These are phyloP conservation scores for Tulasnella sp. DNA, from an alignment of 768 basidiomycete genomes.

Conservation along the genomic window DNA sequence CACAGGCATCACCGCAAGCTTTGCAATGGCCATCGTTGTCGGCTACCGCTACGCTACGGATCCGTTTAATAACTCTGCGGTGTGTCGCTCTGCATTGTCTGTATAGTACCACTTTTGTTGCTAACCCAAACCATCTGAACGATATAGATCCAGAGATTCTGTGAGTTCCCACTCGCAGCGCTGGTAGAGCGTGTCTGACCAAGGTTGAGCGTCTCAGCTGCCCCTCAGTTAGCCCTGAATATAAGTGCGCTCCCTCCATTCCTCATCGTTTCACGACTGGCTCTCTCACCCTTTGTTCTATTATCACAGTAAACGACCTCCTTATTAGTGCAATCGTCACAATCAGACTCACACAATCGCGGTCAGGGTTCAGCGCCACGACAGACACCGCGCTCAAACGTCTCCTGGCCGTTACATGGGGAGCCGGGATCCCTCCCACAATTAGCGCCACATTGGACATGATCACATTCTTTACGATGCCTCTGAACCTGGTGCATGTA, in stretches of 20 bases:
- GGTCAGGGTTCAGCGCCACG: background rate
- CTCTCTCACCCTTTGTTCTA: background rate
- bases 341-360: background rate
- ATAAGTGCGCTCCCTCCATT: background rate
- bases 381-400: constrained; percentile 4
- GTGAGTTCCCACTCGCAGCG: background rate
- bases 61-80: background rate
- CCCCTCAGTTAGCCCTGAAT: background rate
- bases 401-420: constrained; percentile 7
- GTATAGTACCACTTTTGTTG: background rate
- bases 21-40: background rate
- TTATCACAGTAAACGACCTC: background rate
- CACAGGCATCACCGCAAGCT: background rate
- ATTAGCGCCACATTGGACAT: background rate
- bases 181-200: background rate
- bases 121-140: background rate
- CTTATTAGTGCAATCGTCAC: constrained; percentile 1
- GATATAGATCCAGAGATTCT: background rate
- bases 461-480: constrained; percentile 2
- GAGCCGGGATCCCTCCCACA: constrained; percentile 1
- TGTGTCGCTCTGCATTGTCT: background rate
- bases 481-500: constrained; percentile 1
- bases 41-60: background rate
- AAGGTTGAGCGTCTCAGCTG: background rate
- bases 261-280: background rate